Evolutionary conservation across 2,329 filamentous ascomycete species (phyloP), one percentile per base, ranked within the genome.

Genomic region (Phaeosphaeriaceae sp.): DNA sequence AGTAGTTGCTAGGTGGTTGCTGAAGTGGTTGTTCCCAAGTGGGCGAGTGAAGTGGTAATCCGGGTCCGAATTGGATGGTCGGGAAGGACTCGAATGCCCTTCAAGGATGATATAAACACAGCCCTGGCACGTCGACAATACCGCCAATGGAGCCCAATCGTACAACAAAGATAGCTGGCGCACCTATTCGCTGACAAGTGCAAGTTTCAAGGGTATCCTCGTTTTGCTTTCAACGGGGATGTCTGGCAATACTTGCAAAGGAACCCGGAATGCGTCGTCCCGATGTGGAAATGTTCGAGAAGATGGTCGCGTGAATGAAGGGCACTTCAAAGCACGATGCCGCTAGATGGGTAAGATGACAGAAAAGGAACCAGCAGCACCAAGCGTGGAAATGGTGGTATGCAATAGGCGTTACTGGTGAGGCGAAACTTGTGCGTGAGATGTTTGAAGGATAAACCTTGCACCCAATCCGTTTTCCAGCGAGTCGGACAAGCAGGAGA

Each of bases 101-200:
- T 59, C 54, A 59, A 64, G 56, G 62, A 63, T 61, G 66, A 71
- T 73, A 72, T 72, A 73, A 71, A 72, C 61, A 68, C 63, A 43
- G 56, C 53, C 64, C 54, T 53, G 61, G 64, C 66, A 61, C 69
- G 68, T 71, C 63, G 58, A 65, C 60, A 49, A 56, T 50, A 58
- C 52, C 56, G 61, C 70, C 68, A 73, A 72, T 71, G 61, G 66
- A 72, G 68, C 66, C 65, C 64, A 58, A 68, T 52, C 60, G 56
- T 57, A 57, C 48, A 60, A 60, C n/a, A 67, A 63, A 61, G 57
- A 60, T 56, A 67, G 63, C 58, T 63, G 66, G 67, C 62, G 65
- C 66, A 66, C 63, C 66, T 67, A 61, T 65, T 71, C 68, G 68
- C 67, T 59, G 66, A 66, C 58, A 54, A 66, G 57, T 59, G 54